Evolutionary conservation across 371 early-diverging fungal genomes (phyloP).

Genomic region (Zopfochytrium polystomum): DNA sequence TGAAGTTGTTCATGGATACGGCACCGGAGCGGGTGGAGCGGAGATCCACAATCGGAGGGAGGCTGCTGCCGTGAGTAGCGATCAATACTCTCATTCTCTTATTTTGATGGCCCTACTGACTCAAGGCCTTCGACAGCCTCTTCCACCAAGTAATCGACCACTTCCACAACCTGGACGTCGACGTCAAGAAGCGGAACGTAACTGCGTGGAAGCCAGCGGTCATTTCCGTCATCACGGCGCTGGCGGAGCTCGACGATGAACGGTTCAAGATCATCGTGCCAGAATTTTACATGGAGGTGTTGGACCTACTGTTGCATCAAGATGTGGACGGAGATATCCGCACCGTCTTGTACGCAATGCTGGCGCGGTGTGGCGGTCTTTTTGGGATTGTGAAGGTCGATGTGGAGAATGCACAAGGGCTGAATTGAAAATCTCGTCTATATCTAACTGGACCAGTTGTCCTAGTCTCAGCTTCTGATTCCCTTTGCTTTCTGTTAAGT

Average conservation of each 20-base stretch:
- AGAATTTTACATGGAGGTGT: slow-evolving; percentile 40
- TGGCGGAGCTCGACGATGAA: slow-evolving; percentile 47
- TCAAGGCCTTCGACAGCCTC: slow-evolving; percentile 38
- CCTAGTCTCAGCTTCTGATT: no score
- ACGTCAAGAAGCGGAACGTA: slow-evolving; percentile 47
- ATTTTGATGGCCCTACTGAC: slow-evolving; percentile 29
- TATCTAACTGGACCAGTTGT: no score
- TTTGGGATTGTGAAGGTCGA: slow-evolving; percentile 1
- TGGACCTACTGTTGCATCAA: slow-evolving; percentile 39
- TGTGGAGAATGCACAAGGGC: no score
- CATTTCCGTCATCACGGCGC: slow-evolving; percentile 48
- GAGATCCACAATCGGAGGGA: slow-evolving; percentile 37
- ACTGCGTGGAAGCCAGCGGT: slow-evolving; percentile 57
- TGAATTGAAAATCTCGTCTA: no score
- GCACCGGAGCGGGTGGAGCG: slow-evolving; percentile 25
- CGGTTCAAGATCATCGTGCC: slow-evolving; percentile 45
- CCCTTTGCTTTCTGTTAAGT: no score
- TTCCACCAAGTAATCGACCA: no score
- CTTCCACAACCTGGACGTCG: slow-evolving; percentile 50
- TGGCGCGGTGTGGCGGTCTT: slow-evolving; percentile 36
- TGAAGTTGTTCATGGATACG: slow-evolving; percentile 46
- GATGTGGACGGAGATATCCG: slow-evolving; percentile 45
- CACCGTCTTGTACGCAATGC: slow-evolving; percentile 42
- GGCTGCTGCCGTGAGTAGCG: slow-evolving; percentile 50
- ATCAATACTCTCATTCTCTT: background rate